Evolutionary conservation across 1,284 basidiomycete genomes (phyloP).

Genomic region (Boletus sp.): DNA sequence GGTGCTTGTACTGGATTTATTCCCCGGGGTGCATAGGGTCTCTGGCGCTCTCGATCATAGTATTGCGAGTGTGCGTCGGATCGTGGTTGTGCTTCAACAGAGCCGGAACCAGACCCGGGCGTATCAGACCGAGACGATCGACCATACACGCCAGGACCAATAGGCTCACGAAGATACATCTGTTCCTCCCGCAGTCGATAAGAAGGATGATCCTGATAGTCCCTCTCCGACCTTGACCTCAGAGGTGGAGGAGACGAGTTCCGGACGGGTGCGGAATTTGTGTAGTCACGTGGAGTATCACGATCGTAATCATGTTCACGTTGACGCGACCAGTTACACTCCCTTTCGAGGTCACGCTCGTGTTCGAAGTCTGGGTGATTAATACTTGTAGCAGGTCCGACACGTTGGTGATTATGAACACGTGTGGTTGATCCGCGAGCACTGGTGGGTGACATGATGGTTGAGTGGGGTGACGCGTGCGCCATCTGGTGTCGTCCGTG

Average conservation of each 20-base stretch:
- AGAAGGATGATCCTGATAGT: constrained; percentile 36
- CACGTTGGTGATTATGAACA: constrained; percentile 63
- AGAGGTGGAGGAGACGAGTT: constrained; percentile 43
- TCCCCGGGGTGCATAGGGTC: constrained; percentile 47
- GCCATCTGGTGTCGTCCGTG: constrained; percentile 37
- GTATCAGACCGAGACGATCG: constrained; percentile 53
- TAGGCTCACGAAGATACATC: constrained; percentile 44
- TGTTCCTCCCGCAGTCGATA: constrained; percentile 47
- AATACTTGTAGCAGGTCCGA: constrained; percentile 60
- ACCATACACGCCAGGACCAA: constrained; percentile 34
- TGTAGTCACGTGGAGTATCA: constrained; percentile 35
- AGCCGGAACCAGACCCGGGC: constrained; percentile 49
- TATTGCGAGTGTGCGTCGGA: constrained; percentile 44
- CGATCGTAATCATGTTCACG: constrained; percentile 48
- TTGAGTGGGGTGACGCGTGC: constrained; percentile 39
- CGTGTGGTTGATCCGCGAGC: constrained; percentile 37
- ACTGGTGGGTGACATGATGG: constrained; percentile 32
- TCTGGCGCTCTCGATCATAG: constrained; percentile 44
- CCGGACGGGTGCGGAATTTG: constrained; percentile 21
- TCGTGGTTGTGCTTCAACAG: constrained; percentile 45
- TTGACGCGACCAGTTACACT: constrained; percentile 47
- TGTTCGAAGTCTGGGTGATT: constrained; percentile 46
- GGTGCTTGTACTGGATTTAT: constrained; percentile 33
- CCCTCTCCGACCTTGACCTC: constrained; percentile 38
- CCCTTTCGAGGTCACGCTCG: constrained; percentile 41